Evolutionary conservation across 2,329 filamentous ascomycete species (phyloP), one percentile per base, ranked within the genome.

Genomic region (Xylaria sp.): DNA sequence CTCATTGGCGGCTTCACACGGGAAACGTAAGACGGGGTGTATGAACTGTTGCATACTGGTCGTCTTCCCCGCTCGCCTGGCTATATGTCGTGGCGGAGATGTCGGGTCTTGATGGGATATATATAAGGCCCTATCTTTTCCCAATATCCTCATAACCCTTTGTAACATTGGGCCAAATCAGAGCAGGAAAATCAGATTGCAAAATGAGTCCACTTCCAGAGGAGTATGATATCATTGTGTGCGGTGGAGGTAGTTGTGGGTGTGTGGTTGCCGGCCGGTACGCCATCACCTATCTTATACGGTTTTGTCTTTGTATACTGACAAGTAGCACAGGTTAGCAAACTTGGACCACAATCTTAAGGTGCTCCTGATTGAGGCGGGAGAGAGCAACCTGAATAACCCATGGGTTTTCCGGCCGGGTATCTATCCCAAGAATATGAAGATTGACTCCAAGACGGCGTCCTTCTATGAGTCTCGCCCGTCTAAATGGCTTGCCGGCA

Each of bases 151-250:
- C 60, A 47, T 66, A 66, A 57, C 67, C 67, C 68, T 66, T 23
- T 67, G 61, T 53, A 38, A 28, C 67, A 50, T 66, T 69, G 43
- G 60, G 59, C 38, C 28, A 60, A 33, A 62, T 64, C 37, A 59
- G 38, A 68, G 15, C 59, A 60, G 35, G 51, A 60, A 60, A 37
- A 40, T 21, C n/a, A 45, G 17, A 25, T 51, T 28, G 67, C 47
- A 71, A 64, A 19, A 78, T 79, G 76, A 74, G 74, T 61, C 65
- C 72, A 57, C 72, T 92, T 66, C 89, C 90, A 37, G 89, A 92
- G 62, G 90, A 92, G 80, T 90, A 92, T 72, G 90, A 92, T 74
- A 92, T 93, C 70, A 92, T 92, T 70, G 89, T 92, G 31, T 90
- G 87, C 68, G 90, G 90, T 71, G 90, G 90, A 72, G 90, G 90